Percentiles rank a stretch among this genome's conserved stretches.
Conservation (phyloP, 2,329 filamentous ascomycete genomes). For the Diaporthe ampelina region DNA sequence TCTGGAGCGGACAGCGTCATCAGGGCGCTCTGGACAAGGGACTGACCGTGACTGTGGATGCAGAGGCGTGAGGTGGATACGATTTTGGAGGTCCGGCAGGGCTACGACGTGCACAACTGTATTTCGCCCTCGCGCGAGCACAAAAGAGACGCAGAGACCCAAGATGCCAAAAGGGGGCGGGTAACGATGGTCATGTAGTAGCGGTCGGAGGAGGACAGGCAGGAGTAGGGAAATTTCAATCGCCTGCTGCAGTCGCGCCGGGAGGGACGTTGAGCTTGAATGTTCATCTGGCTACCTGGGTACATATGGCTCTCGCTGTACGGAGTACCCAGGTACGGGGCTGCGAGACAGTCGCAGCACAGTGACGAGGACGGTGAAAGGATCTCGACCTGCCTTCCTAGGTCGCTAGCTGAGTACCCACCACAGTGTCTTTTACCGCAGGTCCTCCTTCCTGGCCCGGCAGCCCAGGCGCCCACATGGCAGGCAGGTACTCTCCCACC, state of each 20-base stretch:
- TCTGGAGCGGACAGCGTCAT: slow-evolving; percentile 19
- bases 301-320: background rate
- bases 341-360: background rate
- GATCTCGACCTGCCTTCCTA: too few species aligned
- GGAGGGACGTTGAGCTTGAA: slow-evolving; percentile 5
- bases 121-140: background rate
- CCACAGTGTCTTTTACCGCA: too few species aligned
- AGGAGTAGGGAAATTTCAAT: slow-evolving; percentile 23
- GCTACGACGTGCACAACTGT: background rate
- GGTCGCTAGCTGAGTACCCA: too few species aligned
- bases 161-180: background rate
- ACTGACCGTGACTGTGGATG: slow-evolving; percentile 26
- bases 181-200: background rate
- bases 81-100: background rate
- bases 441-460: background rate
- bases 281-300: background rate
- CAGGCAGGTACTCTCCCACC: slow-evolving; percentile 15
- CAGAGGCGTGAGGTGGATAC: background rate
- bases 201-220: slow-evolving; percentile 18
- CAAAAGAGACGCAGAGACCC: background rate
- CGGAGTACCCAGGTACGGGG: background rate
- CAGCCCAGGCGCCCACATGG: slow-evolving; percentile 9
- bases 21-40: slow-evolving; percentile 10
- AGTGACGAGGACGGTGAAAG: background rate
- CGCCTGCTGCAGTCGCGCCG: slow-evolving; percentile 19